Evolutionary conservation across 2,329 filamentous ascomycete genomes (phyloP), one percentile per base, ranked within the genome.

Genomic region (Sphaerulina musiva): DNA sequence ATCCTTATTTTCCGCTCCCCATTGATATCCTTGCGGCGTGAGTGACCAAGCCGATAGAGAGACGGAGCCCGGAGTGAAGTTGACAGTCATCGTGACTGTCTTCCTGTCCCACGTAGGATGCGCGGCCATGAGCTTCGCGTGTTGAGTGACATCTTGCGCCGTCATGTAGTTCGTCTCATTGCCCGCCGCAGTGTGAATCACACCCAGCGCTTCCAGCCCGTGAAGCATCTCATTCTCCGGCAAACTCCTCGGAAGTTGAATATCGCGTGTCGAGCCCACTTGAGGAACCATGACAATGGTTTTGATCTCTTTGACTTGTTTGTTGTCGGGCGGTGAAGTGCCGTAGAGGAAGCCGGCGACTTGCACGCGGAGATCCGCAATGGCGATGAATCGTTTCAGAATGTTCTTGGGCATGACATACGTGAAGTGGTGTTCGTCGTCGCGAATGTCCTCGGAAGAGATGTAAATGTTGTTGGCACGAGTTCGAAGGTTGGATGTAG

Each of bases 321-420:
- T 87, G 67, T 97, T 96, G 74, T 97, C 93, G 6, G 88, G 85
- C 2, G 93, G 91, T 1, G 92, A 95, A 45, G 83, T 83, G 61
- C 93, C 93, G 69, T 98, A 98, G 0, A 98, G 80, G 70, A 95
- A 98, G 1, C 91, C 93, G 12, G 92, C 91, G 47, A 98, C 91
- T 73, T 98, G 93, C 11, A 97, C 91, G 46, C 95, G 87, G 53
- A 98, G 81, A 75, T 98, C 93, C 45, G 93, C 87, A 68, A 98
- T 95, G 23, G 89, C 93, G 74, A 98, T 97, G 78, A 98, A 98
- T 61, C 89, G 88, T 80, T 95, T 96, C 66, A 98, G 80, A 46
- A 98, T 86, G 71, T 98, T 98, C 81, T 97, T 98, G 0, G 93
- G 93, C 89, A 98, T 96, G 66, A 98, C 88, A 67, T 97, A 98